Evolutionary conservation across 1,284 basidiomycete species (phyloP), one percentile per base, ranked within the genome.

Genomic region (Puccinia sorghi): DNA sequence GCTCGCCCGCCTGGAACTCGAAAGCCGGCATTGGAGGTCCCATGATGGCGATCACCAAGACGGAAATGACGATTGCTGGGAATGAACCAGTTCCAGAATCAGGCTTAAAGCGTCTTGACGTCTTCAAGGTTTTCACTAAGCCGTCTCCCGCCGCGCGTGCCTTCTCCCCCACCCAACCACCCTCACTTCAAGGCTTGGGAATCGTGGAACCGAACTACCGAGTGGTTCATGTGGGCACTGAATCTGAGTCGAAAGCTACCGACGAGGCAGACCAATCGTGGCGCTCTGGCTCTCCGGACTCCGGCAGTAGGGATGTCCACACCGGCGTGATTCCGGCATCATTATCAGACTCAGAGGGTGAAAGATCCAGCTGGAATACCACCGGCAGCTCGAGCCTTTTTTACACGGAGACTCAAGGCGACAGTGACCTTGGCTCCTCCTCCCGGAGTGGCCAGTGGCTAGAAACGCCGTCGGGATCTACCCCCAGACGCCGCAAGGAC

Each of bases 281-380:
- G 32, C 37, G 56, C 20, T 41, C 48, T 22, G 37, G 41, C 25
- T 48, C 74, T 56, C 54, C 57, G 27, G 63, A 69, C 37, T 63
- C 61, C 17, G 52, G 56, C 27, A 64, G 50, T 54, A 46, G 37
- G 22, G 64, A 25, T 12, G 66, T 22, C 9, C 64, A 69, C 20
- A 39, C 52, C 20, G 57, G 71, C 1, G 27, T 48, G 32, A 46
- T 41, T 66, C 63, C 73, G 41, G 50, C 73, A 12, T 50, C 61
- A 39, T 69, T 54, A 37, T 56, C 59, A 37, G 48, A 50, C 48
- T 50, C 57, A 1, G 74, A 77, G 20, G 74, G 63, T 57, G 48
- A 39, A 70, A 64, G 74, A 39, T 77, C 74, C 41, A 77, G 74
- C 52, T 77, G 74, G 74, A 77, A 77, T 41, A 77, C 74, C 9